phyloP scores from a whole-genome alignment of 2,329 filamentous ascomycete genomes.

The Penicillium rolfsii region DNA sequence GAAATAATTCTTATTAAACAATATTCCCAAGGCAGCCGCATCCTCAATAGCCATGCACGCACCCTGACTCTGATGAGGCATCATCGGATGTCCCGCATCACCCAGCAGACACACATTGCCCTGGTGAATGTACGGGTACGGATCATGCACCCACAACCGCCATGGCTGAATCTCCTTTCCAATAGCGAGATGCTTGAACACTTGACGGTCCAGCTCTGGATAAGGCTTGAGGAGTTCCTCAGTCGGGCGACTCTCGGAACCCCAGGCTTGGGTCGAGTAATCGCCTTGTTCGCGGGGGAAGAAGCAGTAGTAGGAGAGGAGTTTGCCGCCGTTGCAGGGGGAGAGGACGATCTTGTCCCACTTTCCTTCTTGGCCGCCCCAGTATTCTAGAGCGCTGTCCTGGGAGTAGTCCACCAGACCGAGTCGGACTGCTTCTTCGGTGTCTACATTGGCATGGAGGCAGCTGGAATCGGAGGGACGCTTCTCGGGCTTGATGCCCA shows the following conservation, averaged over 20 bases:
- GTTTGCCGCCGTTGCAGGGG: slow-evolving; percentile 66
- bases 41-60: slow-evolving; percentile 72
- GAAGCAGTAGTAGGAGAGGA: slow-evolving; percentile 72
- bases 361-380: slow-evolving; percentile 64
- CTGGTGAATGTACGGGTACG: slow-evolving; percentile 62
- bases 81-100: slow-evolving; percentile 70
- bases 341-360: slow-evolving; percentile 73
- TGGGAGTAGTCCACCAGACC: slow-evolving; percentile 66
- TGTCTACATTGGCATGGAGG: slow-evolving; percentile 66
- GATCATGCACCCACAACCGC: slow-evolving; percentile 67
- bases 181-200: slow-evolving; percentile 61
- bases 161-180: slow-evolving; percentile 67
- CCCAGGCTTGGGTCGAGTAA: slow-evolving; percentile 65
- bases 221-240: slow-evolving; percentile 65
- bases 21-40: slow-evolving; percentile 63
- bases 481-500: slow-evolving; percentile 66
- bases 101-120: slow-evolving; percentile 61
- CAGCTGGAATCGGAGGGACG: slow-evolving; percentile 64
- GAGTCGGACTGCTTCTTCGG: slow-evolving; percentile 61
- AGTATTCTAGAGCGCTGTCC: slow-evolving; percentile 67
- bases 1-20: slow-evolving; percentile 58
- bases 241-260: slow-evolving; percentile 53
- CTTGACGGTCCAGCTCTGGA: slow-evolving; percentile 61
- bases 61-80: slow-evolving; percentile 71
- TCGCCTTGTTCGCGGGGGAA: slow-evolving; percentile 64